These are phyloP conservation scores for Russula dissimulans DNA, from an alignment of 768 basidiomycete genomes.

Conservation along the genomic window DNA sequence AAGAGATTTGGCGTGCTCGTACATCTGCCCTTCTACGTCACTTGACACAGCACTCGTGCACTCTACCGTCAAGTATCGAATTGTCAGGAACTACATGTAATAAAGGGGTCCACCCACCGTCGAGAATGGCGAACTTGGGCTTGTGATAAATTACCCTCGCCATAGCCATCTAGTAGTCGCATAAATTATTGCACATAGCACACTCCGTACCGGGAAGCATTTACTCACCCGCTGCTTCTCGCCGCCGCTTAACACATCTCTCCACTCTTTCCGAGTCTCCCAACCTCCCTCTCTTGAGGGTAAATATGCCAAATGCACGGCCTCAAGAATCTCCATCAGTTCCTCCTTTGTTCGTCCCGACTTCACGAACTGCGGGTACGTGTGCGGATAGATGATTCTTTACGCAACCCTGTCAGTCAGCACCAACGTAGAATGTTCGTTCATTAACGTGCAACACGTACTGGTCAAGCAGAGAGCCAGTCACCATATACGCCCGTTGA, in stretches of 20 bases:
- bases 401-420: not conserved
- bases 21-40: conserved; percentile 94
- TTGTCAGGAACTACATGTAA: not conserved
- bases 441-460: conserved; percentile 24
- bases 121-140: conserved; percentile 76
- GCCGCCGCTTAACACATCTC: conserved; percentile 90
- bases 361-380: conserved; percentile 61
- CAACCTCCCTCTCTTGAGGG: conserved; percentile 86
- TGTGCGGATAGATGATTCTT: conserved; percentile 82
- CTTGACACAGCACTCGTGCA: conserved; percentile 94
- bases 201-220: not conserved
- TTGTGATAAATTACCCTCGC: conserved; percentile 87
- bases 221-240: conserved; percentile 81
- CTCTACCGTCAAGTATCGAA: conserved; percentile 38
- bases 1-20: conserved; percentile 80
- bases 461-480: conserved; percentile 84
- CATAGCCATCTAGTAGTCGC: conserved; percentile 61
- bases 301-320: conserved; percentile 77
- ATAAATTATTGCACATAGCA: conserved; percentile 10
- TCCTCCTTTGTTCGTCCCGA: conserved; percentile 56
- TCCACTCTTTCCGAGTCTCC: conserved; percentile 88
- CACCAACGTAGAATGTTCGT: not conserved
- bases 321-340: conserved; percentile 66
- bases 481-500: conserved; percentile 87
- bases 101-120: conserved; percentile 44